These are phyloP conservation scores for Triticum timopheevii DNA, from an alignment of 176 grass and related monocot species.

Conservation along the genomic window DNA sequence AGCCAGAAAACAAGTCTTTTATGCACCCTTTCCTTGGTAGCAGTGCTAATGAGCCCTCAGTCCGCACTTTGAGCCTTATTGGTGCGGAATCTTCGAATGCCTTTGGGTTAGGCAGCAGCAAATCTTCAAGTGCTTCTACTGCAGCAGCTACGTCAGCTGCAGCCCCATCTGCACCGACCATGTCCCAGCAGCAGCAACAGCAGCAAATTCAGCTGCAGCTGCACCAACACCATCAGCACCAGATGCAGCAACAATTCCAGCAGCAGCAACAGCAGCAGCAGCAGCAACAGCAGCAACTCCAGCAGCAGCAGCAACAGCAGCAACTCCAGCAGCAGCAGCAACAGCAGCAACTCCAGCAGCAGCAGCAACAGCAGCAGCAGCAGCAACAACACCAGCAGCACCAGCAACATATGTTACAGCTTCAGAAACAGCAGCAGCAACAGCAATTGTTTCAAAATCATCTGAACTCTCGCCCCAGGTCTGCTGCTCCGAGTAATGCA, in stretches of 20 bases:
- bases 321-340: slow-evolving; percentile 49
- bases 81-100: slow-evolving; percentile 53
- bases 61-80: slow-evolving; percentile 73
- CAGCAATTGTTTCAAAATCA: slow-evolving; percentile 56
- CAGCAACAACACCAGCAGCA: slow-evolving; percentile 22
- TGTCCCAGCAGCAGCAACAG: slow-evolving; percentile 53
- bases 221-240: slow-evolving; percentile 48
- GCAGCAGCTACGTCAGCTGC: slow-evolving; percentile 44
- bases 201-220: slow-evolving; percentile 60
- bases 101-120: slow-evolving; percentile 51
- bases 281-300: slow-evolving; percentile 36
- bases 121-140: slow-evolving; percentile 33
- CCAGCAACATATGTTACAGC: slow-evolving; percentile 42
- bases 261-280: slow-evolving; percentile 46
- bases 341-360: slow-evolving; percentile 28
- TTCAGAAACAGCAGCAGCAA: slow-evolving; percentile 53
- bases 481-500: slow-evolving; percentile 57
- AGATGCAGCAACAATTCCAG: slow-evolving; percentile 42
- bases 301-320: slow-evolving; percentile 14
- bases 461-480: slow-evolving; percentile 65
- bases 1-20: slow-evolving; percentile 55
- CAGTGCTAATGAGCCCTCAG: slow-evolving; percentile 53
- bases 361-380: slow-evolving; percentile 13
- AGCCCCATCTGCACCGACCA: slow-evolving; percentile 31
- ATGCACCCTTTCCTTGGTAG: slow-evolving; percentile 50